phyloP scores from a whole-genome alignment of 176 grass and related monocot genomes.

The Triticum monococcum region DNA sequence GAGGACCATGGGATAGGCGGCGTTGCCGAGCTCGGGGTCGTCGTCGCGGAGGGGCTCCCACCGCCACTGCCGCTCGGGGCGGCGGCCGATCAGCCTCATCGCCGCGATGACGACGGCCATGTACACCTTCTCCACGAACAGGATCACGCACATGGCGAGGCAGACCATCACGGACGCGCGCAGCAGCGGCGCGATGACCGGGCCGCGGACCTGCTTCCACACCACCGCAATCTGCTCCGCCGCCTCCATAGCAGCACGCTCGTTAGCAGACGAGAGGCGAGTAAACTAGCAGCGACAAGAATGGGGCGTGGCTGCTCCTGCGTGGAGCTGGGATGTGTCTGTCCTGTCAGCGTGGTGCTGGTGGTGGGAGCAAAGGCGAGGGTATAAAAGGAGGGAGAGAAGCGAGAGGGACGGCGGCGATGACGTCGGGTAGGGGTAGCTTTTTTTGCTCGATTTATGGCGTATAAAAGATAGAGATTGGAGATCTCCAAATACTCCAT shows the following conservation, averaged over 20 bases:
- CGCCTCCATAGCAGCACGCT: slow-evolving; percentile 21
- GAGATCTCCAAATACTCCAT: neutral
- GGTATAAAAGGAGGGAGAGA: neutral
- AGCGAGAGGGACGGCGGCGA: neutral
- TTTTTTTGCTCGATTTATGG: neutral
- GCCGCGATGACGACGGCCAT: slow-evolving; percentile 52
- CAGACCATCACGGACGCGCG: slow-evolving; percentile 48
- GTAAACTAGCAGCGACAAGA: neutral
- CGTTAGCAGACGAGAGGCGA: neutral
- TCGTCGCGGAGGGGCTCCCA: slow-evolving; percentile 58
- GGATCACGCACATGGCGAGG: slow-evolving; percentile 76
- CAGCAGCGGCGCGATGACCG: slow-evolving; percentile 69
- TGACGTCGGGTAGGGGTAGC: neutral
- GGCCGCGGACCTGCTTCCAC: slow-evolving; percentile 59
- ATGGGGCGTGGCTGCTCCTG: neutral
- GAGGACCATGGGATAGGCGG: slow-evolving; percentile 73
- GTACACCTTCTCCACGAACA: slow-evolving; percentile 79
- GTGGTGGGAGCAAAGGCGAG: too few relatives aligned
- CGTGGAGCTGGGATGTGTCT: neutral
- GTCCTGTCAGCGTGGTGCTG: neutral
- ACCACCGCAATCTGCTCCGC: slow-evolving; percentile 38
- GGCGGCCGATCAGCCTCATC: slow-evolving; percentile 41
- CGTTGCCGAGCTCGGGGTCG: slow-evolving; percentile 57
- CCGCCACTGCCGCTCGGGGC: slow-evolving; percentile 50
- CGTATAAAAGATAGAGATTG: neutral